Percentiles rank a stretch among this genome's conserved stretches.
These are phyloP conservation scores for Penicillium sp. DNA, from an alignment of 2,329 filamentous ascomycete species.

Conservation along the genomic window DNA sequence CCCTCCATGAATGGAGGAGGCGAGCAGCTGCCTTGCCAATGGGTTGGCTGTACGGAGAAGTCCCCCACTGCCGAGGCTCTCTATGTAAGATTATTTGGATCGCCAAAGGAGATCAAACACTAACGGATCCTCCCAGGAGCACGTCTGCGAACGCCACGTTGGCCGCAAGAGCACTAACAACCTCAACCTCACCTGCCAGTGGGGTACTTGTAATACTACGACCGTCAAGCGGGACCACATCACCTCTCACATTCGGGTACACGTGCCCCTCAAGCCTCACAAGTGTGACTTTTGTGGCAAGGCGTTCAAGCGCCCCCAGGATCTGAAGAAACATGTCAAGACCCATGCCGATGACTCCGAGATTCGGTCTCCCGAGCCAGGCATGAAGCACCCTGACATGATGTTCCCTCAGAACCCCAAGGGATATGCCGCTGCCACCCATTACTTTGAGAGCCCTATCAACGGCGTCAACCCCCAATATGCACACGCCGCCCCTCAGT, in stretches of 20 bases:
- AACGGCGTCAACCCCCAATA: slow-evolving; percentile 49
- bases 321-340: slow-evolving; percentile 99
- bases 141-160: slow-evolving; percentile 97
- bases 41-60: slow-evolving; percentile 63
- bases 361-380: slow-evolving; percentile 64
- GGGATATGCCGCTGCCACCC: slow-evolving; percentile 44
- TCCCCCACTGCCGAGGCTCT: slow-evolving; percentile 60
- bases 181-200: slow-evolving; percentile 93
- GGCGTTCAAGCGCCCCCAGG: slow-evolving; percentile 97
- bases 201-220: slow-evolving; percentile 93
- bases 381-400: slow-evolving; percentile 47
- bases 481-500: slow-evolving; percentile 48
- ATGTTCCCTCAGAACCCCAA: slow-evolving; percentile 43
- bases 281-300: slow-evolving; percentile 99
- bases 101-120: not conserved
- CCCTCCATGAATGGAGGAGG: slow-evolving; percentile 33
- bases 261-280: slow-evolving; percentile 98
- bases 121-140: slow-evolving; percentile 63
- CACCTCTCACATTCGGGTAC: slow-evolving; percentile 96
- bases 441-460: slow-evolving; percentile 59
- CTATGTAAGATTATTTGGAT: slow-evolving; percentile 53
- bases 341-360: slow-evolving; percentile 96
- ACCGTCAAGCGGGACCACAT: slow-evolving; percentile 99
- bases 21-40: slow-evolving; percentile 57
- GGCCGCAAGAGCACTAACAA: slow-evolving; percentile 99